A percentile compares a stretch with the other conserved stretches of the same genome.
Evolutionary conservation across 352 stramenopile species (phyloP).

Genomic region (Phytopythium helicoides): DNA sequence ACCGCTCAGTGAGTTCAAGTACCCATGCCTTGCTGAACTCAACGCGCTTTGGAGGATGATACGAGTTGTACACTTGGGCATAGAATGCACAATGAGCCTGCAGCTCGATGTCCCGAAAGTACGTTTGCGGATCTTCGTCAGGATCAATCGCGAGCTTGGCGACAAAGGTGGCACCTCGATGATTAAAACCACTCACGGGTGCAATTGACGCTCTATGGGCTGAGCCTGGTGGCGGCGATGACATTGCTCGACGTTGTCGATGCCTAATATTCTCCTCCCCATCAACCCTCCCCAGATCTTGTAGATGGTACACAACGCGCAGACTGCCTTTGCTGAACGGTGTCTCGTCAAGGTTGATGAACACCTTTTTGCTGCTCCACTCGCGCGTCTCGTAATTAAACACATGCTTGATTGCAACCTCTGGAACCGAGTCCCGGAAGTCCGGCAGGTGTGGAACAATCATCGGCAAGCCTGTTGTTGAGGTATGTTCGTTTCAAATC

Average conservation of each 20-base stretch:
- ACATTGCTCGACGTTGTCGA: constrained; percentile 17
- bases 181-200: not conserved
- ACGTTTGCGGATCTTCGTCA: constrained; percentile 85
- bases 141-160: constrained; percentile 87
- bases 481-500: not conserved
- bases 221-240: constrained; percentile 11
- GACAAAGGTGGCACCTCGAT: constrained; percentile 57
- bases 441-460: constrained; percentile 77
- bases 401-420: constrained; percentile 73
- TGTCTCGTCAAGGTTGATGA: constrained; percentile 72
- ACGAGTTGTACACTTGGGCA: constrained; percentile 84
- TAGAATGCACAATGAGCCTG: constrained; percentile 86
- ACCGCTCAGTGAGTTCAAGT: constrained; percentile 71
- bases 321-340: constrained; percentile 82
- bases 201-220: not conserved
- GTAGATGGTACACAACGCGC: constrained; percentile 79
- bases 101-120: constrained; percentile 88
- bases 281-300: constrained; percentile 45
- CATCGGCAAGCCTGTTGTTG: constrained; percentile 55
- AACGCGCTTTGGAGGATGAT: constrained; percentile 76
- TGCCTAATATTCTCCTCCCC: constrained; percentile 6
- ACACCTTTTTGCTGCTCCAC: constrained; percentile 70
- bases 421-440: constrained; percentile 52
- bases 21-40: constrained; percentile 85
- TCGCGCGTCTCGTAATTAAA: constrained; percentile 76